Percentiles rank a stretch among this genome's conserved stretches.
These are phyloP conservation scores for Steccherinum ochraceum DNA, from an alignment of 768 basidiomycete genomes.

Conservation along the genomic window DNA sequence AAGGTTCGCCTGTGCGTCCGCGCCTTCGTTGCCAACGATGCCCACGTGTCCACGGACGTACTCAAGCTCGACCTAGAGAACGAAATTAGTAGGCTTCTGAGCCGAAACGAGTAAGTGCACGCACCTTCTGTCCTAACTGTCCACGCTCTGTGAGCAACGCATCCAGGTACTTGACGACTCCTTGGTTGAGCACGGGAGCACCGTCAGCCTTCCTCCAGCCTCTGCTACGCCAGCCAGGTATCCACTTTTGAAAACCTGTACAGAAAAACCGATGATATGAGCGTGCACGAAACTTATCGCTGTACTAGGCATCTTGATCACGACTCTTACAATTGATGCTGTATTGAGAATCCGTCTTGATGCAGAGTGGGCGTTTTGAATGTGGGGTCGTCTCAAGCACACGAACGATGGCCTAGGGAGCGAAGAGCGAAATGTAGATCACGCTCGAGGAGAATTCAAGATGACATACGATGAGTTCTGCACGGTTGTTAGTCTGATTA, in stretches of 20 bases:
- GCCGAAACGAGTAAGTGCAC: background rate
- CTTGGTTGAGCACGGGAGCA: conserved; percentile 62
- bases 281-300: too few relatives aligned
- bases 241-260: conserved; percentile 63
- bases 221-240: conserved; percentile 57
- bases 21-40: conserved; percentile 78
- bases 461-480: conserved; percentile 71
- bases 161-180: conserved; percentile 64
- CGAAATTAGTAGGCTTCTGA: background rate
- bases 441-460: background rate
- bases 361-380: conserved; percentile 49
- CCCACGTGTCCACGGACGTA: conserved; percentile 81
- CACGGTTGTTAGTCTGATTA: conserved; percentile 81
- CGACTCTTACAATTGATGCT: conserved; percentile 61
- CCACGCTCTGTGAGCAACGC: conserved; percentile 53
- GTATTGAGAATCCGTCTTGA: conserved; percentile 85
- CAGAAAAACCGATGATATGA: background rate
- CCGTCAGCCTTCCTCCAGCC: conserved; percentile 43
- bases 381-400: conserved; percentile 68
- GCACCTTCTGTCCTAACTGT: conserved; percentile 46
- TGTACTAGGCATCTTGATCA: too few relatives aligned
- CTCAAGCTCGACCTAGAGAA: conserved; percentile 33
- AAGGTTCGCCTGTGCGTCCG: conserved; percentile 64
- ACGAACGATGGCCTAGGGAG: conserved; percentile 70
- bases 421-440: background rate